These are phyloP conservation scores for Talaromyces proteolyticus DNA, from an alignment of 495 filamentous ascomycete species.

Conservation along the genomic window DNA sequence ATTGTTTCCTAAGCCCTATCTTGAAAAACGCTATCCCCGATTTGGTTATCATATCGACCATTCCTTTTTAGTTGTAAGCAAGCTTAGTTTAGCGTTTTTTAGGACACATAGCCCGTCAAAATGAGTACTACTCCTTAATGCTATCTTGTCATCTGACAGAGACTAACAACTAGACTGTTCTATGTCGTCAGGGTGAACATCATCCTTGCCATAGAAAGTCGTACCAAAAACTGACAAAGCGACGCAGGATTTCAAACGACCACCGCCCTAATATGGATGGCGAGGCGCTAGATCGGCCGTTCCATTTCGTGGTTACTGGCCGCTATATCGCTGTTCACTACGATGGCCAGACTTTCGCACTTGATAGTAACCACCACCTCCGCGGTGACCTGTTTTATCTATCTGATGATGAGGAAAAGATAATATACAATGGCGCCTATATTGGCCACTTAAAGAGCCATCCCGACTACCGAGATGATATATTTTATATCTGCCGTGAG, in stretches of 20 bases:
- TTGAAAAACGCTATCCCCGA: too few species aligned
- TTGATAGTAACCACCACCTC: slow-evolving; percentile 1
- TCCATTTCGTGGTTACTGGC: slow-evolving; percentile 8
- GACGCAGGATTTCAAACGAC: neutral
- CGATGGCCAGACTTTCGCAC: slow-evolving; percentile 4
- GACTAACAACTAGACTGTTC: neutral
- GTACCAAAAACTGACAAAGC: neutral
- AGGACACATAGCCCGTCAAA: too few species aligned
- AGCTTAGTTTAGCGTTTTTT: too few species aligned
- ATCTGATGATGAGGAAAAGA: slow-evolving; percentile 8
- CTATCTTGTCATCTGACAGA: neutral
- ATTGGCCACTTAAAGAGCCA: slow-evolving; percentile 2
- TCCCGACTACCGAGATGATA: neutral
- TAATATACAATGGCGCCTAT: slow-evolving; percentile 6
- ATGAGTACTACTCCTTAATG: too few species aligned
- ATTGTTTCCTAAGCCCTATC: too few species aligned
- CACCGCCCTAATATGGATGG: slow-evolving; percentile 3
- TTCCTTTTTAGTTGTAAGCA: too few species aligned
- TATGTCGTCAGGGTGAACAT: neutral
- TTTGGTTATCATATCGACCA: too few species aligned
- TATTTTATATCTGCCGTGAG: slow-evolving; percentile 3
- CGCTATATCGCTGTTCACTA: slow-evolving; percentile 6
- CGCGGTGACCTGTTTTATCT: slow-evolving; percentile 7
- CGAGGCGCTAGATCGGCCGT: slow-evolving; percentile 3
- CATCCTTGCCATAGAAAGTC: neutral